Base-by-base conservation (phyloP, 441 rosid genomes). In the Erodium texanum region DNA sequence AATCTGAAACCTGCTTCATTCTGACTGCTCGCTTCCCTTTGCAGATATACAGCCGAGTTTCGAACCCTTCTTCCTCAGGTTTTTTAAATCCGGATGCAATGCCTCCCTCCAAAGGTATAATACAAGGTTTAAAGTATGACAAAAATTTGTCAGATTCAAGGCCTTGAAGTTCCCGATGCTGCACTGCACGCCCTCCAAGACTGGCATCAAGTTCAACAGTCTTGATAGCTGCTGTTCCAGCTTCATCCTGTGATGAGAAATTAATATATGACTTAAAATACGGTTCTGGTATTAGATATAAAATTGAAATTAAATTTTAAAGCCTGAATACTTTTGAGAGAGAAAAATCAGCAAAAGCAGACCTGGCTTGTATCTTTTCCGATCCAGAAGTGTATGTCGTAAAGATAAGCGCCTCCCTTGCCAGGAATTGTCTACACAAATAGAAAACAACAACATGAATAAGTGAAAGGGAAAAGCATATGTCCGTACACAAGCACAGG, bases 331-430 rank as follows among this genome's bases (percentile, higher is more conserved):
- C 5, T 27, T 65, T 34, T 9, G 29, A 38, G 15, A 22, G 9
- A 72, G 36, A 64, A 54, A 56, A 63, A 15, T 64, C 16, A 34
- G 48, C 64, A 64, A 72, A 75, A 62, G 72, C 67, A 66, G 61
- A 92, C 99, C 98, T 95, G 99, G 75, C 89, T 92, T 41, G 98
- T 84, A 76, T 95, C 99, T 85, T 84, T 92, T 69, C 99, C 99
- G 74, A 95, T 85, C 99, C 99, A 95, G 80, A 92, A 95, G 84
- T 95, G 98, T 72, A 92, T 85, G 76, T 95, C 98, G 74, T 82
- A 87, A 65, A 83, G 82, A 80, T 86, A 90, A 70, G 98, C 85
- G 52, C 99, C 98, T 68, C 95, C 96, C 77, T 86, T 92, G 64
- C 84, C 87, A 68, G 89, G 73, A 32, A 90, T 73, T 66, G 96